Evolutionary conservation across 176 grass and related monocot genomes (phyloP).

Genomic region (Hordeum marinum): DNA sequence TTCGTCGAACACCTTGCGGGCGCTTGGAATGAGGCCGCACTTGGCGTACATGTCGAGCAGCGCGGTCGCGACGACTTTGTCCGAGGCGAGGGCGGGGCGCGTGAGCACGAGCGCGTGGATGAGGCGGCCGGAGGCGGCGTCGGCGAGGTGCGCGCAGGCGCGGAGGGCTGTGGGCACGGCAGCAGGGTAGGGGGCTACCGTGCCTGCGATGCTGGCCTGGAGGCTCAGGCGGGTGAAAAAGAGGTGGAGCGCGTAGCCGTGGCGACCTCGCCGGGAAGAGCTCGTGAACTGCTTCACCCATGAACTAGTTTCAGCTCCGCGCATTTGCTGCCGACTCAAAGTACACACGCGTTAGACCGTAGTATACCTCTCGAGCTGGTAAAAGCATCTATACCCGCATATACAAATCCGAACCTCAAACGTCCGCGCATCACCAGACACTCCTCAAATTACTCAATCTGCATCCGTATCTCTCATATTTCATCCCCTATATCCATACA

Average conservation of each 20-base stretch:
- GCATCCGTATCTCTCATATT: too few relatives aligned
- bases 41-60: slow-evolving; percentile 68
- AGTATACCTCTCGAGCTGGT: too few relatives aligned
- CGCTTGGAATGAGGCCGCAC: slow-evolving; percentile 31
- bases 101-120: slow-evolving; percentile 41
- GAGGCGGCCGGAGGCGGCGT: slow-evolving; percentile 25
- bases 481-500: too few relatives aligned
- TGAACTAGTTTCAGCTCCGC: background rate
- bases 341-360: too few relatives aligned
- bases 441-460: too few relatives aligned
- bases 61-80: slow-evolving; percentile 38
- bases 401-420: too few relatives aligned
- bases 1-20: slow-evolving; percentile 62
- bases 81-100: slow-evolving; percentile 25
- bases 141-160: slow-evolving; percentile 44
- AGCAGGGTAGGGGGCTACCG: slow-evolving; percentile 20
- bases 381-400: too few relatives aligned
- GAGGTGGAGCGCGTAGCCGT: slow-evolving; percentile 40
- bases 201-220: background rate
- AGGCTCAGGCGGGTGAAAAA: slow-evolving; percentile 37
- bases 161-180: slow-evolving; percentile 50
- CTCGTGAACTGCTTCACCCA: slow-evolving; percentile 45
- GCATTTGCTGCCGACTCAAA: slow-evolving; percentile 8
- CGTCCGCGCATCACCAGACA: too few relatives aligned
- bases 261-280: slow-evolving; percentile 41